Base-by-base conservation (phyloP, 345 rosid species). In the Streptanthus diversifolius region DNA sequence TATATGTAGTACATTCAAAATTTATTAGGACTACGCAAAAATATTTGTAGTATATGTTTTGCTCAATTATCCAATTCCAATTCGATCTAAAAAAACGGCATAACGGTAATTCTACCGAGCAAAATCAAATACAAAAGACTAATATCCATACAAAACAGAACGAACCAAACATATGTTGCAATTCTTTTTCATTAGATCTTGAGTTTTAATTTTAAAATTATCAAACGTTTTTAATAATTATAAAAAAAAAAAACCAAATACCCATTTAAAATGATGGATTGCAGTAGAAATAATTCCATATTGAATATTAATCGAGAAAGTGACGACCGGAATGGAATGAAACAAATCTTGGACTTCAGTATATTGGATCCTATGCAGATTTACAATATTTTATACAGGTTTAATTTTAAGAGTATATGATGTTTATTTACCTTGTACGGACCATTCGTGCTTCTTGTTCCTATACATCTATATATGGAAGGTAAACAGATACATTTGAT, bases 401-500 rank as follows among this genome's bases (percentile, higher is more conserved):
- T 9, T 17, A 62, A 29, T 1, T 19, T 22, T 21, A 21, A 53
- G 3, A 10, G 17, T 47, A 13, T 10, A 8, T 33, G 27, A 57
- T 18, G 13, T 49, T 1, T 45, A 65, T 27, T 36, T 66, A 74
- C 77, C 72, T 66, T 48, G 24, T 24, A 5, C 9, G 13, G 40
- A 15, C 5, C 18, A 43, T 36, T 24, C 25, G 6, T 18, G 32
- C 9, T 18, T 36, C 67, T 6, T 66, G 25, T 66, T 74, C 66
- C 72, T 74, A 48, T 65, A 66, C 66, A 66, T 57, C 77, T 74
- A 39, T 35, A n/a, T n/a, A n/a, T 22, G 15, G n/a, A n/a, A 45
- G 8, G 13, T 39, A 15, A 64, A 71, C n/a, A 63, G 3, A 19
- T 53, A 27, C 11, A 17, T 51, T 51, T 51, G 15, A 12, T 51